A percentile compares a stretch with the other conserved stretches of the same genome.
These are phyloP conservation scores for Fusarium citri DNA, from an alignment of 2,329 filamentous ascomycete genomes.

Conservation along the genomic window DNA sequence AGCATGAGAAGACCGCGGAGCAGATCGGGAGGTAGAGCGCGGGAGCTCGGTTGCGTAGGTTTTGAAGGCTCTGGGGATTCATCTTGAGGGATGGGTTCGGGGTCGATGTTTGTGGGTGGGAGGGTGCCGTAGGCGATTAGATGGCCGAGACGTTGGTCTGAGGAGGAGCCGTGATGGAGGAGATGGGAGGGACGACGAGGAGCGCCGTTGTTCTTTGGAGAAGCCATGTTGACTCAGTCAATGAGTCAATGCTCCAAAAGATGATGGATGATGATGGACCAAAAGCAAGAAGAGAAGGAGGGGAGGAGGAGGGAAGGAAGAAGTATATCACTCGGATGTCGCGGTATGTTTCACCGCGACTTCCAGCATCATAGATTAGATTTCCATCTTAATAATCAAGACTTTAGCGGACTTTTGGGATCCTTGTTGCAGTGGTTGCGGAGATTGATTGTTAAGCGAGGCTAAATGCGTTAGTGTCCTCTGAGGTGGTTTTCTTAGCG, in stretches of 20 bases:
- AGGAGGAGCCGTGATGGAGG: neutral
- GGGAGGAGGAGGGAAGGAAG: neutral
- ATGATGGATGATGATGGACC: neutral
- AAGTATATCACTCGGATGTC: neutral
- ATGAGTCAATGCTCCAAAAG: no score
- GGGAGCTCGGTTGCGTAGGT: slow-evolving; percentile 37
- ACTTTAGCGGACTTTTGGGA: neutral
- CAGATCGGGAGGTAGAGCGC: slow-evolving; percentile 58
- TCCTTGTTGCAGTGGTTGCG: slow-evolving; percentile 6
- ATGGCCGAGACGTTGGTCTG: slow-evolving; percentile 10
- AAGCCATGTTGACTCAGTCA: neutral
- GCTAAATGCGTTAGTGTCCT: neutral
- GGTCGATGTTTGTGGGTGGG: neutral
- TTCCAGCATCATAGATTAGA: slow-evolving; percentile 1
- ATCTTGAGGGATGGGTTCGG: neutral
- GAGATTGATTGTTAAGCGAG: slow-evolving; percentile 22
- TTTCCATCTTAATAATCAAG: neutral
- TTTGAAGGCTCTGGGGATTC: slow-evolving; percentile 28
- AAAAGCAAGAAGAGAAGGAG: neutral
- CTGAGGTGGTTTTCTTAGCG: neutral
- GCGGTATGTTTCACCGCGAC: neutral
- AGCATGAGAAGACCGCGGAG: slow-evolving; percentile 59
- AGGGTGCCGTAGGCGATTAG: slow-evolving; percentile 4
- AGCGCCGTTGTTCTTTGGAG: neutral
- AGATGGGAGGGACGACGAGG: neutral